Evolutionary conservation across 78 protist genomes (phyloP).

Genomic region (Dictyostelium purpureum): DNA sequence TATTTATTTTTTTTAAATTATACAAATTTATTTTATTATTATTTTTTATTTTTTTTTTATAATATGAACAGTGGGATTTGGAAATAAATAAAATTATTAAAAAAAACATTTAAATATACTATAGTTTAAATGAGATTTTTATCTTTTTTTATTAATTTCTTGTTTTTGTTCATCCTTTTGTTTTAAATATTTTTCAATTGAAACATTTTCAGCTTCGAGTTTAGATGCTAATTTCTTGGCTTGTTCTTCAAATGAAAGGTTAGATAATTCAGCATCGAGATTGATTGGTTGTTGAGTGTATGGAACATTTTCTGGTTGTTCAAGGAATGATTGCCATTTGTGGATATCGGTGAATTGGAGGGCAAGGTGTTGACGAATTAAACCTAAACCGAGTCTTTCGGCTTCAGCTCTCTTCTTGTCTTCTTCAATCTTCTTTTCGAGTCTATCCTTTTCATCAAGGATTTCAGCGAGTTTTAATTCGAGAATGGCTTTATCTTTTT

Average conservation of each 20-base stretch:
- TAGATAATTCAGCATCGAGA: conserved; percentile 48
- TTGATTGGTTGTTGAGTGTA: conserved; percentile 43
- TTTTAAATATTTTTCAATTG: conserved; percentile 39
- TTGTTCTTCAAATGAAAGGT: conserved; percentile 64
- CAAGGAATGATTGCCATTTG: conserved; percentile 78
- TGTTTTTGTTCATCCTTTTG: conserved; percentile 19
- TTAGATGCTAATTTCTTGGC: conserved; percentile 61
- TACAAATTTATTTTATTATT: background rate
- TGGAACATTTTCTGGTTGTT: conserved; percentile 61
- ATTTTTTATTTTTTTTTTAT: background rate
- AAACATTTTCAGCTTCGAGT: conserved; percentile 44
- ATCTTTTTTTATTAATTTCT: background rate
- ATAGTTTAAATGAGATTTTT: background rate
- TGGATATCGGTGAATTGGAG: conserved; percentile 65
- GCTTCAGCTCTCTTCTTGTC: conserved; percentile 78
- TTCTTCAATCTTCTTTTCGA: conserved; percentile 71
- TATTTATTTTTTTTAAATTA: background rate
- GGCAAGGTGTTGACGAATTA: conserved; percentile 48
- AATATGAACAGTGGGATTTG: background rate
- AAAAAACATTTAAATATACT: too few species aligned
- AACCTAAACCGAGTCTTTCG: conserved; percentile 59
- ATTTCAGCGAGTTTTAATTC: conserved; percentile 67
- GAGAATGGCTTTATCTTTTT: conserved; percentile 75
- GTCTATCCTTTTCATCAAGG: conserved; percentile 62
- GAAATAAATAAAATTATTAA: too few species aligned